Conservation (phyloP, 2,329 filamentous ascomycete genomes). For the Aphanoascus verrucosus region DNA sequence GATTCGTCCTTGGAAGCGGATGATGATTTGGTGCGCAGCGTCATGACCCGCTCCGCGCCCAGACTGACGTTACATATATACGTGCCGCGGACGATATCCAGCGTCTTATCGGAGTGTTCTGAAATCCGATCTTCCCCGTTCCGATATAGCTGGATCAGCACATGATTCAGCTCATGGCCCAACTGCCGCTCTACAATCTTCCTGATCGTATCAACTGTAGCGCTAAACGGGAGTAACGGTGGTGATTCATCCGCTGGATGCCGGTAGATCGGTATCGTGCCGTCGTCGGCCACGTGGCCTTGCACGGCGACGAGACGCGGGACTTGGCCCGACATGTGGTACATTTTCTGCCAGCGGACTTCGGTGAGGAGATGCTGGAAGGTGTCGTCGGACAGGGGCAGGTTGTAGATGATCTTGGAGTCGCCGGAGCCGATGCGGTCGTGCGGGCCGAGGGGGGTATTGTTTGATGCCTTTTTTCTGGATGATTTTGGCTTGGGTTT, state of each 20-base stretch:
- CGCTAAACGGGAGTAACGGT: constrained; percentile 62
- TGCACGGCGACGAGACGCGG: constrained; percentile 86
- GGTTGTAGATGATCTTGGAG: constrained; percentile 59
- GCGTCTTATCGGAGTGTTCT: constrained; percentile 92
- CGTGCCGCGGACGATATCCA: constrained; percentile 72
- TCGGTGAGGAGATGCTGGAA: constrained; percentile 64
- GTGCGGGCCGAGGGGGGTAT: constrained; percentile 34
- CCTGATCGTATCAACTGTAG: constrained; percentile 59
- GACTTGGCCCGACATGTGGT: constrained; percentile 80
- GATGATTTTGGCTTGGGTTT: not conserved
- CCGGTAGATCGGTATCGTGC: constrained; percentile 76
- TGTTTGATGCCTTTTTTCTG: constrained; percentile 17
- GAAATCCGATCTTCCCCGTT: constrained; percentile 81
- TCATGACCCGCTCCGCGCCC: constrained; percentile 85
- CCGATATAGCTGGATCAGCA: constrained; percentile 87
- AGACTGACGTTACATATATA: constrained; percentile 88
- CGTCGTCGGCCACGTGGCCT: constrained; percentile 48
- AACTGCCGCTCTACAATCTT: constrained; percentile 58
- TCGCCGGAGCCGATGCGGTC: constrained; percentile 67
- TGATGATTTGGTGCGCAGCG: constrained; percentile 59
- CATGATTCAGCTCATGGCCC: constrained; percentile 79
- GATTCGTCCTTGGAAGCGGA: constrained; percentile 26
- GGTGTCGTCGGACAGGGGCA: constrained; percentile 51
- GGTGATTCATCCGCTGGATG: constrained; percentile 86
- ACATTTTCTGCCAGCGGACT: constrained; percentile 83